A percentile compares a stretch with the other conserved stretches of the same genome.
phyloP scores from a whole-genome alignment of 1,284 basidiomycete species.

The Cystobasidiaceae sp. region DNA sequence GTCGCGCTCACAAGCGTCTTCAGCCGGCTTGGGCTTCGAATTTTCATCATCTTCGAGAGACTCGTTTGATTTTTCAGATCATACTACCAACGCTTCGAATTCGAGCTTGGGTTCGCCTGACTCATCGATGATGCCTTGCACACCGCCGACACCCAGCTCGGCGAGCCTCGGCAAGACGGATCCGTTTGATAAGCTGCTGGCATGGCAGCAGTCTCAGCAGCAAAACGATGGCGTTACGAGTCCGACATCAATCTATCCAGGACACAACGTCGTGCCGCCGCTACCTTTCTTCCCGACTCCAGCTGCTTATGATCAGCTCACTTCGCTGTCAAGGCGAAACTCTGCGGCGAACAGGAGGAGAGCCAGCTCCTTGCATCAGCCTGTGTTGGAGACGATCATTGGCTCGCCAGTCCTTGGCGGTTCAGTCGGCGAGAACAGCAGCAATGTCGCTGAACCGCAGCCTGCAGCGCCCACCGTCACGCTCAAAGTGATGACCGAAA shows the following conservation, averaged over 20 bases:
- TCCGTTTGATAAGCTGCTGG: conserved; percentile 7
- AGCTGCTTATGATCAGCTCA: conserved; percentile 23
- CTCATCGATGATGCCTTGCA: conserved; percentile 24
- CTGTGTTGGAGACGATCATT: conserved; percentile 33
- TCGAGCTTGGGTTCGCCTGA: conserved; percentile 32
- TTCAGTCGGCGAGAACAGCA: background rate
- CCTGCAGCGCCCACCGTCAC: conserved; percentile 4
- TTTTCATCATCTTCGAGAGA: conserved; percentile 14
- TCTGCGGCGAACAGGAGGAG: conserved; percentile 22
- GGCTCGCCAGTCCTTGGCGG: conserved; percentile 30
- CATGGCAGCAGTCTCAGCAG: background rate
- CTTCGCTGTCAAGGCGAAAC: conserved; percentile 1
- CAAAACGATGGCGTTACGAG: no score
- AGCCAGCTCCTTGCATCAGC: conserved; percentile 18
- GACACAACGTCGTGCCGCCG: conserved; percentile 24
- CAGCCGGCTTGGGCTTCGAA: conserved; percentile 22
- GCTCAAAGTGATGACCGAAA: conserved; percentile 19
- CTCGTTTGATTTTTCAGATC: conserved; percentile 22
- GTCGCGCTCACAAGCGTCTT: conserved; percentile 23
- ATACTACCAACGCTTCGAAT: no score
- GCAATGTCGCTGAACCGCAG: background rate
- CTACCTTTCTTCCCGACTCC: conserved; percentile 33
- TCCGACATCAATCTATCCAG: no score
- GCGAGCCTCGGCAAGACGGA: background rate
- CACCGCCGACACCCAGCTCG: conserved; percentile 34